phyloP scores from a whole-genome alignment of 2,329 filamentous ascomycete species.

The Fusarium torreyae region DNA sequence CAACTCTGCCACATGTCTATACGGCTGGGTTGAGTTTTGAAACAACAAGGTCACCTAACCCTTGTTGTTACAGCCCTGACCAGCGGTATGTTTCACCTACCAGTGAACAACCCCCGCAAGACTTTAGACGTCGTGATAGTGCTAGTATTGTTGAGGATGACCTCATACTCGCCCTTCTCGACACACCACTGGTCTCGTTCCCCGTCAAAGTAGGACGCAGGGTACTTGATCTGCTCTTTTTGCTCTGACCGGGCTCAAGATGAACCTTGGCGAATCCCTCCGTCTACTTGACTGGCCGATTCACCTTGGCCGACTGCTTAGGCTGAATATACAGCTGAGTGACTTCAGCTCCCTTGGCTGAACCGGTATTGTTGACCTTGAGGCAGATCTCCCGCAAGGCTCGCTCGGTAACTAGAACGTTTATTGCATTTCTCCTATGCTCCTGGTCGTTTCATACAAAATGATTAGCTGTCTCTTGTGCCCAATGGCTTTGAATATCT shows the following conservation, averaged over 20 bases:
- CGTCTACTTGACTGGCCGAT: constrained; percentile 72
- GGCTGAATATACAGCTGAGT: constrained; percentile 71
- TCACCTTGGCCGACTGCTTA: constrained; percentile 67
- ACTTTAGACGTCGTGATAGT: constrained; percentile 60
- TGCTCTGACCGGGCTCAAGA: constrained; percentile 70
- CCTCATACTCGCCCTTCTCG: constrained; percentile 75
- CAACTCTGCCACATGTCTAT: no score
- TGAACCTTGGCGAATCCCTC: constrained; percentile 75
- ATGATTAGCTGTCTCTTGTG: constrained; percentile 72
- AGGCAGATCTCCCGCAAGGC: constrained; percentile 74
- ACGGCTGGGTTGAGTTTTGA: no score
- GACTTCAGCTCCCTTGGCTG: constrained; percentile 66
- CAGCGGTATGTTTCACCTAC: constrained; percentile 77
- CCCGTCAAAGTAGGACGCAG: constrained; percentile 80
- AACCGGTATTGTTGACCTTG: constrained; percentile 70
- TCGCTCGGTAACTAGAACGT: constrained; percentile 68
- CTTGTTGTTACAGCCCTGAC: constrained; percentile 66
- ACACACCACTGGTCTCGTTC: constrained; percentile 74
- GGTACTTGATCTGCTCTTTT: constrained; percentile 68
- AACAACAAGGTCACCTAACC: no score
- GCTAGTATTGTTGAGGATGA: constrained; percentile 73
- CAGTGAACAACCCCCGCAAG: constrained; percentile 66
- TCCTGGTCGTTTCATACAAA: constrained; percentile 75
- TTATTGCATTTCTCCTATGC: constrained; percentile 69
- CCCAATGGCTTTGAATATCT: constrained; percentile 70